Conservation (phyloP, 495 filamentous ascomycete species). For the Astrocystis sublimbata region DNA sequence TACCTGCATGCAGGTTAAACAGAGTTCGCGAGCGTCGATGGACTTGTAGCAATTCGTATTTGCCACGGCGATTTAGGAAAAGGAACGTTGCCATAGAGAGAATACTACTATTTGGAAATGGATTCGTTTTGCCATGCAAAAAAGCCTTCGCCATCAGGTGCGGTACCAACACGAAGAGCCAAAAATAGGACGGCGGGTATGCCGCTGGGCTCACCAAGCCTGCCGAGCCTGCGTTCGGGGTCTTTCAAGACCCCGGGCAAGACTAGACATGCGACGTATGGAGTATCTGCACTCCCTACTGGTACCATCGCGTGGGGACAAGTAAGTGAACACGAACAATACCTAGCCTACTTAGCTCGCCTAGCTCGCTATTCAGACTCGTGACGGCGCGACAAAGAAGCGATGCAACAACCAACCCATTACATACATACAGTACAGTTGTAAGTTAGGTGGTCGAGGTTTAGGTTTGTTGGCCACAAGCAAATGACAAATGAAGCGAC, state of each 20-base stretch:
- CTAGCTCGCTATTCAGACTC: background rate
- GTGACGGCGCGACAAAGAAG: background rate
- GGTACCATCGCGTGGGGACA: too few relatives aligned
- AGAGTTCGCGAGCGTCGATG: too few relatives aligned
- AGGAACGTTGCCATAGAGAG: background rate
- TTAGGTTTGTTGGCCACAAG: background rate
- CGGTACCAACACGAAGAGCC: conserved; percentile 9
- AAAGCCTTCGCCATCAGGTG: background rate
- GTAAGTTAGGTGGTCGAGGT: background rate
- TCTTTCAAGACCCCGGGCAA: too few relatives aligned
- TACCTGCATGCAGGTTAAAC: too few relatives aligned
- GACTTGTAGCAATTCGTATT: background rate
- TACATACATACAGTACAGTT: too few relatives aligned
- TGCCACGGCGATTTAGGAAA: background rate
- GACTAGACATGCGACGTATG: background rate
- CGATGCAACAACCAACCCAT: background rate
- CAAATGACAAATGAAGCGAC: background rate
- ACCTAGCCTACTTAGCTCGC: too few relatives aligned
- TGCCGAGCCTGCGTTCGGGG: conserved; percentile 1
- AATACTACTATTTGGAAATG: background rate
- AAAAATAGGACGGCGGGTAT: conserved; percentile 10
- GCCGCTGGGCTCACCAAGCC: background rate
- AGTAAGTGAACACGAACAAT: background rate
- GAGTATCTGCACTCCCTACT: background rate
- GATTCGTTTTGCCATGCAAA: background rate